Conservation (phyloP, 2,329 filamentous ascomycete species). For the Cladorrhinum sp. region DNA sequence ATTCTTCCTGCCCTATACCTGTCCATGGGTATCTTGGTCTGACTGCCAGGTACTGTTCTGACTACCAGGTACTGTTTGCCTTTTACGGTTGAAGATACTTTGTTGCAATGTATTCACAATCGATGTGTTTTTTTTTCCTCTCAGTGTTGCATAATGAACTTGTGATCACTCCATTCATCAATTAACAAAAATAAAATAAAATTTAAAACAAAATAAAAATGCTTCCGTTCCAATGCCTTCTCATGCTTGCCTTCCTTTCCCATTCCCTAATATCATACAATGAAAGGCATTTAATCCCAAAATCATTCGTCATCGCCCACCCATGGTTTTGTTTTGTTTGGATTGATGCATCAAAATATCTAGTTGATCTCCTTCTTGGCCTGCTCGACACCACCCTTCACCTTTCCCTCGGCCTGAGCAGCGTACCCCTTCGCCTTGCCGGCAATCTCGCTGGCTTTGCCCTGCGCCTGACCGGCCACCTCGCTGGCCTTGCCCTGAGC, state of each 20-base stretch:
- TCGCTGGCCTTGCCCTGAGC: slow-evolving; percentile 35
- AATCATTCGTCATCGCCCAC: neutral
- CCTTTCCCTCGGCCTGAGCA: slow-evolving; percentile 40
- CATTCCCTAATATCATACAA: neutral
- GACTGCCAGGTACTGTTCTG: no score
- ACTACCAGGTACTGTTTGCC: no score
- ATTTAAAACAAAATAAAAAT: neutral
- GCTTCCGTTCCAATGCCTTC: neutral
- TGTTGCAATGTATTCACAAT: neutral
- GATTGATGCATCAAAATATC: no score
- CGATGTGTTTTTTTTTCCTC: neutral
- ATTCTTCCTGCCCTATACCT: no score
- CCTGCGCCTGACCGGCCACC: slow-evolving; percentile 35
- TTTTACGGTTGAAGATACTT: no score
- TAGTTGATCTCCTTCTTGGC: slow-evolving; percentile 17
- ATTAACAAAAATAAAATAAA: neutral
- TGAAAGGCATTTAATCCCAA: neutral
- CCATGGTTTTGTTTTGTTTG: neutral
- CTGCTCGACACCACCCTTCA: slow-evolving; percentile 41
- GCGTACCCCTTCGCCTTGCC: slow-evolving; percentile 43
- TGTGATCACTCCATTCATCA: neutral
- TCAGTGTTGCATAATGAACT: no score
- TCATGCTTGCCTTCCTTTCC: neutral
- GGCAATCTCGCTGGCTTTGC: slow-evolving; percentile 36
- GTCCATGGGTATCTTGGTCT: no score